Base-by-base conservation (phyloP, 2,329 filamentous ascomycete species). In the Cordyceps tenuipes region DNA sequence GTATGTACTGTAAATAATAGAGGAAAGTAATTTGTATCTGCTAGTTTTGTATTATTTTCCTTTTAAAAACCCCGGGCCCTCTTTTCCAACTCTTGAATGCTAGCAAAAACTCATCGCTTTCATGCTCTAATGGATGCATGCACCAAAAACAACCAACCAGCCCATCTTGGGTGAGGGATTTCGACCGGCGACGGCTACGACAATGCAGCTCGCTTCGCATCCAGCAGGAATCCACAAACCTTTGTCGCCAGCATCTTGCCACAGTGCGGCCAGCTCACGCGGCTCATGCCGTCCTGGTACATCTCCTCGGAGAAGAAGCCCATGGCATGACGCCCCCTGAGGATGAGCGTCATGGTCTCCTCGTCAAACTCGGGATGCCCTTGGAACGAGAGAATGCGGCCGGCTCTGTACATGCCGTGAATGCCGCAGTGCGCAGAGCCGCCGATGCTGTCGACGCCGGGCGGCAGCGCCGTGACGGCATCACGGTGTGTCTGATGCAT, bases 401-500 rank as follows among this genome's bases (percentile, higher is more conserved):
- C 66, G 2, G 76, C 72, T 6, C 66, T 65, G 64, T 78, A 78
- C 48, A 80, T 69, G 15, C 71, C 75, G 48, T 80, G 77, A 2
- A 77, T 68, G n/a, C 66, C 62, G 64, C 77, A 80, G 39, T 68
- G 69, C 12, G 68, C 66, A 47, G 73, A 79, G 59, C 69, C 72
- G 7, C 75, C 77, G 2, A 80, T 68, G 50, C 75, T 75, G 10
- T 72, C 63, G 59, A 72, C 73, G 43, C 68, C 72, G 10, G 68
- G 62, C 3, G 77, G 78, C 2, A 75, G 70, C 23, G 71, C 68
- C 59, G 70, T 68, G 31, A 77, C 74, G 47, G 77, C 69, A 65
- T 79, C 77, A 51, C 72, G 73, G 62, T 80, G 78, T 75, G 80
- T 79, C 61, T 80, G 78, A 23, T 79, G 75, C 21, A 75, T 71